Evolutionary conservation across 2,329 filamentous ascomycete genomes (phyloP).

Genomic region (Byssoonygena ceratinophila): DNA sequence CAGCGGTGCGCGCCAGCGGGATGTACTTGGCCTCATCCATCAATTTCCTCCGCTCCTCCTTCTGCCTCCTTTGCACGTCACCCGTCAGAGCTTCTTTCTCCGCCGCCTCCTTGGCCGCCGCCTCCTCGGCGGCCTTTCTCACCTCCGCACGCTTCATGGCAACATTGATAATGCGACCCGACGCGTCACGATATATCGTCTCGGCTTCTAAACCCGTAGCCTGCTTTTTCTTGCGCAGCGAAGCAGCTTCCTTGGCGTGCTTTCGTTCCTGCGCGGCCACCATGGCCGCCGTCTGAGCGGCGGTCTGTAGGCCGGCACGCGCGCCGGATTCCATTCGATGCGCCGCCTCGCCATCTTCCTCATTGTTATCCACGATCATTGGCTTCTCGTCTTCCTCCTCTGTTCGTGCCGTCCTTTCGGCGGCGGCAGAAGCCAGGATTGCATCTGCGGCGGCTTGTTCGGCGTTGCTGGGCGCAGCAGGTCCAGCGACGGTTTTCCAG

Average conservation of each 20-base stretch:
- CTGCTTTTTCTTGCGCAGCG: constrained; percentile 4
- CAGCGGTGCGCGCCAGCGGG: constrained; percentile 65
- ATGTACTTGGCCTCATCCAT: constrained; percentile 74
- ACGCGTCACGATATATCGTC: constrained; percentile 70
- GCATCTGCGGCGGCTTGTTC: constrained; percentile 62
- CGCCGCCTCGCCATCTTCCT: constrained; percentile 28
- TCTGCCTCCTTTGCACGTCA: constrained; percentile 67
- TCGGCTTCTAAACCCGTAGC: constrained; percentile 10
- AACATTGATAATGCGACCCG: constrained; percentile 85
- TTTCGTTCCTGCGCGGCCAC: constrained; percentile 54
- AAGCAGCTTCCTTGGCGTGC: constrained; percentile 37
- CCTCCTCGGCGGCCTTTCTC: constrained; percentile 64
- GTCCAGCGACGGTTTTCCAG: constrained; percentile 58
- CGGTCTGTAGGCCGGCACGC: constrained; percentile 75
- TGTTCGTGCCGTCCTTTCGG: constrained; percentile 50
- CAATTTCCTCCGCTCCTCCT: constrained; percentile 52
- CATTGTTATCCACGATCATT: constrained; percentile 30
- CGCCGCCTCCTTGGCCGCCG: constrained; percentile 52
- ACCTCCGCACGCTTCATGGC: constrained; percentile 82
- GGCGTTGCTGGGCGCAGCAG: constrained; percentile 34
- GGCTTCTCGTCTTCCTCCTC: constrained; percentile 39
- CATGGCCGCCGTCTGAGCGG: constrained; percentile 61
- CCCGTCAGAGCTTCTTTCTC: constrained; percentile 65
- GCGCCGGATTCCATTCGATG: constrained; percentile 80
- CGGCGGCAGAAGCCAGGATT: constrained; percentile 62